Base-by-base conservation (phyloP, 2,329 filamentous ascomycete species). In the Colletotrichum paranaense region DNA sequence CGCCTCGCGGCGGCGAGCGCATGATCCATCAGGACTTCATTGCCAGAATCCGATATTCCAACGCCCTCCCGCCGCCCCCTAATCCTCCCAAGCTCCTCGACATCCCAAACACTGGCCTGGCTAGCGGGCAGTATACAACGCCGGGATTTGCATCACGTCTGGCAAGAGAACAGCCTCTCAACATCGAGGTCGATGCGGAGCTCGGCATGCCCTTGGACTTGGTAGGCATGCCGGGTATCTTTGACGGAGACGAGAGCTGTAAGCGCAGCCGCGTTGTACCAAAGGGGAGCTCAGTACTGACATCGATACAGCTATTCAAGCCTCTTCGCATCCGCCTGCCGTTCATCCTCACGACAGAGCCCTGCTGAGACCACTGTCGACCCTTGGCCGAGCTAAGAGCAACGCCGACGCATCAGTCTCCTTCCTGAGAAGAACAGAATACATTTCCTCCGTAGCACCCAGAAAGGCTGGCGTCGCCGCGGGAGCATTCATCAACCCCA, bases 121-220 rank as follows among this genome's bases (percentile, higher is more conserved):
- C 94, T 53, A 94, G 92, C 77, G 93, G 93, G 72, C 94, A 97
- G 81, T 98, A 98, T 84, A 97, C 97, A 38, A 94, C 92, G 4
- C 94, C 97, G 1, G 92, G 92, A 26, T 99, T 97, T 85, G 95
- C 95, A 35, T 97, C 95, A 58, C 92, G 95, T 75, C 87, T 99
- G 77, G 95, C 94, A 22, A 89, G 96, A 79, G 95, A 98, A 80
- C 97, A 98, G 86, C 94, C 96, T 65, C 88, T 98, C 62, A 98
- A 98, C 80, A 97, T 99, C 74, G 97, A 99, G 84, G 95, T 95
- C 35, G 97, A 99, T 89, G 97, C 95, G 9, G 97, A 99, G 86
- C 90, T 98, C 78, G 97, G 97, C 71, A 98, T 99, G 97, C 95
- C 95, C 73, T 91, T 99, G 80, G 96, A 98, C 82, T 86, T 99